Evolutionary conservation across 805 yeast species (phyloP), one percentile per base, ranked within the genome.

Genomic region (Barnettozyma populi): DNA sequence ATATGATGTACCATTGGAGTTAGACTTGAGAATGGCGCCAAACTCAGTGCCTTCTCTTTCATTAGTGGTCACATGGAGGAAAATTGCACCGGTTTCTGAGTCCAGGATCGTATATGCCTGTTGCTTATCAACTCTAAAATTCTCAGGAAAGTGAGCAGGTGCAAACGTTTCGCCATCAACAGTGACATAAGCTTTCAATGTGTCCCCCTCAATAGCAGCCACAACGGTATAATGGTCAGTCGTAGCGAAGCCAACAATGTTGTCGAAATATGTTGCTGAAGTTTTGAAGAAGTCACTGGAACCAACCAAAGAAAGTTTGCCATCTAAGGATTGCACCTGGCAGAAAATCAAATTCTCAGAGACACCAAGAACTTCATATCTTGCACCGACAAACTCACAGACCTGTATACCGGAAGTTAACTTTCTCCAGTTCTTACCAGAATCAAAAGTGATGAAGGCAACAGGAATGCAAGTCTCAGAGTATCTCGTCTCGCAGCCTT

Each of bases 1-100:
- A 64, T 86, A 90, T 3, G 86, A 79, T 0, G 97, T 89, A 52
- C 99, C 99, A 57, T 90, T 88, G 16, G 86, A 86, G 64, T 92
- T 90, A 1, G 96, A 88, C 60, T 92, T 92, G 59, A 94, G 71
- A 19, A 94, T 69, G 0, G 87, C 73, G 8, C 99, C 99, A 63
- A 63, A 82, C 58, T 88, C 94, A 6, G 68, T 59, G 10, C 76
- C 80, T 1, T 57, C 43, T 7, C 69, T 72, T 20, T 68, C 63
- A 55, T 72, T 72, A 0, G 90, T 82, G 2, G 96, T 86, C 9
- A 90, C 85, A 63, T 89, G 97, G 67, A 94, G 62, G 64, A 90
- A 85, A 5, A 94, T 71, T 1, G 95, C 79, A 32, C 84, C 79
- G 0, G 88, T 74, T 23, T 75, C 77, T 0, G 95, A 80, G 27